phyloP scores from a whole-genome alignment of 1,284 basidiomycete genomes.

The Dichomitus squalens region DNA sequence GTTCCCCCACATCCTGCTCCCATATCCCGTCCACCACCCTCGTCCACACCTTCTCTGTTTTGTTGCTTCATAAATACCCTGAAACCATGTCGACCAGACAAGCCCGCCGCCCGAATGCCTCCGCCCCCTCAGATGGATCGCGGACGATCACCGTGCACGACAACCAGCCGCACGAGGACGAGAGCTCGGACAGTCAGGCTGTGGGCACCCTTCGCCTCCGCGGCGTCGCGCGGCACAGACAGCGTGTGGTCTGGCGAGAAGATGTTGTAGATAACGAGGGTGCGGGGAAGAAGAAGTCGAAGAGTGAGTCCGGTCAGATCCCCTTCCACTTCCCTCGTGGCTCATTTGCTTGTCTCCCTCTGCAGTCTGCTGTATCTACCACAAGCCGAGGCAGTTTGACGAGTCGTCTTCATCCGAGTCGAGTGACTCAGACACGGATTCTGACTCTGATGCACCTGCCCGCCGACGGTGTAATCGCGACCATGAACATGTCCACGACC shows the following conservation, averaged over 20 bases:
- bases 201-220: conserved; percentile 58
- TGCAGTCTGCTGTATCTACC: conserved; percentile 88
- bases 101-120: conserved; percentile 15
- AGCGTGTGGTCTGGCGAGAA: conserved; percentile 75
- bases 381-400: conserved; percentile 76
- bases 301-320: conserved; percentile 62
- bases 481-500: conserved; percentile 26
- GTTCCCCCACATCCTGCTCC: background rate
- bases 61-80: background rate
- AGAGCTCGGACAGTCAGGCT: conserved; percentile 20
- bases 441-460: conserved; percentile 35
- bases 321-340: background rate
- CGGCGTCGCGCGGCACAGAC: conserved; percentile 45
- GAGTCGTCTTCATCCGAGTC: conserved; percentile 77
- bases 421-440: conserved; percentile 50
- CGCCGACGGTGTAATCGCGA: conserved; percentile 20
- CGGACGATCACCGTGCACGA: conserved; percentile 56
- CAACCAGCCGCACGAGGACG: conserved; percentile 40
- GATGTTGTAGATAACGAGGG: conserved; percentile 85
- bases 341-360: background rate
- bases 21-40: background rate
- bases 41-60: background rate
- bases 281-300: conserved; percentile 78
- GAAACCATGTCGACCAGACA: background rate
- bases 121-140: conserved; percentile 55